Conservation (phyloP, 768 basidiomycete species). For the Dentipellis fragilis region DNA sequence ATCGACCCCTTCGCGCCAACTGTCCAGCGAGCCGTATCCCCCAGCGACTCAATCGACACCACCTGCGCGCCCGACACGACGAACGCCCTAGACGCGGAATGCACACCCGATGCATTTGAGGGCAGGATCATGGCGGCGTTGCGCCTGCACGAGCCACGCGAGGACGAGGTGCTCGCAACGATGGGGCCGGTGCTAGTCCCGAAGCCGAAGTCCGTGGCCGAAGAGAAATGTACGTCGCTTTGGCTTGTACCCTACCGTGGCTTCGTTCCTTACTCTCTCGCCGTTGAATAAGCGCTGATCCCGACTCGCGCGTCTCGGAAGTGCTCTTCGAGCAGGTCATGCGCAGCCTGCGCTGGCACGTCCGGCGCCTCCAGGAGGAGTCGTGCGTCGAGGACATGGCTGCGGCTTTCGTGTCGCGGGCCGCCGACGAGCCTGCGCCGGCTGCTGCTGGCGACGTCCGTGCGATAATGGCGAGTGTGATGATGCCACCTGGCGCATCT, state of each 20-base stretch:
- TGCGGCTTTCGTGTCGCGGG: too few relatives aligned
- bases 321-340: constrained; percentile 29
- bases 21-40: too few relatives aligned
- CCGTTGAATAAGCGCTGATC: too few relatives aligned
- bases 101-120: too few relatives aligned
- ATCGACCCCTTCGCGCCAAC: too few relatives aligned
- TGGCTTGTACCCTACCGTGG: background rate
- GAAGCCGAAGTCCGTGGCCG: constrained; percentile 18
- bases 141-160: constrained; percentile 24
- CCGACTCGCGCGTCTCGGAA: constrained; percentile 6
- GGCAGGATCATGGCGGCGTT: constrained; percentile 25
- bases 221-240: constrained; percentile 24
- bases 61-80: too few relatives aligned
- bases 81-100: too few relatives aligned
- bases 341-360: constrained; percentile 24
- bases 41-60: too few relatives aligned
- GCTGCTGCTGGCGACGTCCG: too few relatives aligned
- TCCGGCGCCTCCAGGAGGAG: constrained; percentile 33
- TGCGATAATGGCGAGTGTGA: too few relatives aligned
- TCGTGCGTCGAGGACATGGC: constrained; percentile 27
- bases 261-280: background rate
- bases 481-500: too few relatives aligned
- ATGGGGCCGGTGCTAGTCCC: constrained; percentile 24
- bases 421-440: too few relatives aligned
- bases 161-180: constrained; percentile 27